Conservation (phyloP, 768 basidiomycete species). For the Boletales sp. region DNA sequence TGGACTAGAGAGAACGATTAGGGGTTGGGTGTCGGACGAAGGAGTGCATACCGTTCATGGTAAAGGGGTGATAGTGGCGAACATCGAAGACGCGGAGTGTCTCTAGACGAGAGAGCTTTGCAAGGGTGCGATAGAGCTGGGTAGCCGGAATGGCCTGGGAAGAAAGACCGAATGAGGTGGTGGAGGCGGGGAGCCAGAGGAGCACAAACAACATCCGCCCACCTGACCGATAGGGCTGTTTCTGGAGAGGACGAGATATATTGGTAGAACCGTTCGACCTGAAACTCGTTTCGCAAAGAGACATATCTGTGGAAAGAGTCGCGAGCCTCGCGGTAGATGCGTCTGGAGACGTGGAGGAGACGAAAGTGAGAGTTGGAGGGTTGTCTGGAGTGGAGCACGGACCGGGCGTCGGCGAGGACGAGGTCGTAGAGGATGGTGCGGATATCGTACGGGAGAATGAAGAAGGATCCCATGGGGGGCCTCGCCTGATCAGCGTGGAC, state of each 20-base stretch:
- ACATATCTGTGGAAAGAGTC: constrained; percentile 29
- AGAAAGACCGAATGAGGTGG: constrained; percentile 3
- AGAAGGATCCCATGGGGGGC: constrained; percentile 15
- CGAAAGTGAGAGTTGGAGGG: constrained; percentile 34
- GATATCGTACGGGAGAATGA: constrained; percentile 31
- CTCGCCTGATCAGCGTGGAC: constrained; percentile 29
- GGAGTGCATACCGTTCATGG: constrained; percentile 8
- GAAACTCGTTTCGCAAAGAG: constrained; percentile 36
- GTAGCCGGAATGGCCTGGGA: constrained; percentile 26
- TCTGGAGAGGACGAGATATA: constrained; percentile 21
- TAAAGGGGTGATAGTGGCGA: constrained; percentile 20
- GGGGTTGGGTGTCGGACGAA: neutral
- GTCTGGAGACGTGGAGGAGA: constrained; percentile 31
- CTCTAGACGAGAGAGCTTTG: constrained; percentile 23
- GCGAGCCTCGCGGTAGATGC: constrained; percentile 30
- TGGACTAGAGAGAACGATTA: constrained; percentile 14
- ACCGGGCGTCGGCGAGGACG: constrained; percentile 26
- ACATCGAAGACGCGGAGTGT: constrained; percentile 34
- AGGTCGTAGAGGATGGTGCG: constrained; percentile 34
- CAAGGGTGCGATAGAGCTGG: constrained; percentile 29
- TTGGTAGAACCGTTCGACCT: constrained; percentile 26
- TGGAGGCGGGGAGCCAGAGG: constrained; percentile 5
- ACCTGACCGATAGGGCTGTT: constrained; percentile 23
- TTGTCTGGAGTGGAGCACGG: constrained; percentile 20
- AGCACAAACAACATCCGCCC: constrained; percentile 32